Conservation (phyloP, 2,329 filamentous ascomycete genomes). For the Akanthomyces uredinophilus region DNA sequence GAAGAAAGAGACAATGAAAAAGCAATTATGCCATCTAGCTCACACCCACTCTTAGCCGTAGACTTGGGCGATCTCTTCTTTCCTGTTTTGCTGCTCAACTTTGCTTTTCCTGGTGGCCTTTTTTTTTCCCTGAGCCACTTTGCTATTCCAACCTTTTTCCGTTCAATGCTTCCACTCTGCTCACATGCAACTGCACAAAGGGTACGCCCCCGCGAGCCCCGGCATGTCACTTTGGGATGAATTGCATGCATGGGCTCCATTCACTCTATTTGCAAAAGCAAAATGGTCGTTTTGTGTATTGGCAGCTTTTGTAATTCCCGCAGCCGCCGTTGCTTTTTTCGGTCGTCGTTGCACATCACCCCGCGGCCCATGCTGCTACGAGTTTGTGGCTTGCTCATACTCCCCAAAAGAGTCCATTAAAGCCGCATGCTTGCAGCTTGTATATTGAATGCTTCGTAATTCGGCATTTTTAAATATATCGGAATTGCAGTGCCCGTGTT, state of each 20-base stretch:
- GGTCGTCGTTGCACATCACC: background rate
- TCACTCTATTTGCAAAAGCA: background rate
- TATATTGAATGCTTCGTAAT: background rate
- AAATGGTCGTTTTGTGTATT: background rate
- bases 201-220: background rate
- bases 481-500: background rate
- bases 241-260: slow-evolving; percentile 2
- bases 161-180: background rate
- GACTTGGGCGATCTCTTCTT: background rate
- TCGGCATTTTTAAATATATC: background rate
- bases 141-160: background rate
- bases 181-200: background rate
- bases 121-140: too few relatives aligned
- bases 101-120: background rate
- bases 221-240: slow-evolving; percentile 1
- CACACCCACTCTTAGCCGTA: background rate
- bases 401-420: too few relatives aligned
- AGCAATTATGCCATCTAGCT: background rate
- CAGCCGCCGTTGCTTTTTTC: background rate
- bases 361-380: too few relatives aligned
- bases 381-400: too few relatives aligned
- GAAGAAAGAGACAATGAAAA: slow-evolving; percentile 11
- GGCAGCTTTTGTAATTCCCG: background rate
- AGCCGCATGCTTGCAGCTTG: too few relatives aligned
- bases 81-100: background rate